phyloP scores from a whole-genome alignment of 345 rosid species.

The Camelina sativa region DNA sequence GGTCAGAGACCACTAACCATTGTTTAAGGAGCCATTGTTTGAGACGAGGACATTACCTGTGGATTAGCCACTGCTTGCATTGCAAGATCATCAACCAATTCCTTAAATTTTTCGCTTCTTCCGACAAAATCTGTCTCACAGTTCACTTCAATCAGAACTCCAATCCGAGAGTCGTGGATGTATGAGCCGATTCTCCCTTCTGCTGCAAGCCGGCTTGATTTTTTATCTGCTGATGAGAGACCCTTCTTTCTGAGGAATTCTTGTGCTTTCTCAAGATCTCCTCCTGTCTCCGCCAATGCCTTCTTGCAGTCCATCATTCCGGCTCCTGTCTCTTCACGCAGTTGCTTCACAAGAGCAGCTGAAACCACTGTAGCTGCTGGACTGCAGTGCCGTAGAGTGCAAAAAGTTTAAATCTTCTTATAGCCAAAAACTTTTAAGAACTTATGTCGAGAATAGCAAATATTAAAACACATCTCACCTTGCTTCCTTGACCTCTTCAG shows the following conservation, averaged over 20 bases:
- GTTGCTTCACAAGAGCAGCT: constrained; percentile 87
- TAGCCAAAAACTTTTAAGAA: neutral
- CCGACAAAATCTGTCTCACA: constrained; percentile 97
- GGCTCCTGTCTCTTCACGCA: constrained; percentile 95
- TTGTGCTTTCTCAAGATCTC: constrained; percentile 92
- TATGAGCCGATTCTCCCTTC: constrained; percentile 96
- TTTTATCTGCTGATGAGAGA: constrained; percentile 90
- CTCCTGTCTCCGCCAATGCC: constrained; percentile 87
- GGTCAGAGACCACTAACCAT: constrained; percentile 15
- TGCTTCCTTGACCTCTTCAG: constrained; percentile 59
- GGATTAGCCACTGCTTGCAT: constrained; percentile 95
- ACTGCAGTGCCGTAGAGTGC: constrained; percentile 47
- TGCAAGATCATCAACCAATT: constrained; percentile 86
- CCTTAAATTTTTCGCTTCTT: constrained; percentile 86
- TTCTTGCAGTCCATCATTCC: constrained; percentile 99
- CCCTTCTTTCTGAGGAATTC: constrained; percentile 96
- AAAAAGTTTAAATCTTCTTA: neutral
- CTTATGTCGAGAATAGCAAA: constrained; percentile 5
- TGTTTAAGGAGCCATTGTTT: constrained; percentile 12
- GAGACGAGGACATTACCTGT: constrained; percentile 40
- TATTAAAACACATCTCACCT: constrained; percentile 50
- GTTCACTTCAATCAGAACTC: constrained; percentile 89
- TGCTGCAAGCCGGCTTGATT: constrained; percentile 90
- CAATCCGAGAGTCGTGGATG: constrained; percentile 89
- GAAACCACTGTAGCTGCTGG: constrained; percentile 60